Evolutionary conservation across 164 flowering plant species (phyloP), one percentile per base, ranked within the genome.

Genomic region (Chloranthus sessilifolius): DNA sequence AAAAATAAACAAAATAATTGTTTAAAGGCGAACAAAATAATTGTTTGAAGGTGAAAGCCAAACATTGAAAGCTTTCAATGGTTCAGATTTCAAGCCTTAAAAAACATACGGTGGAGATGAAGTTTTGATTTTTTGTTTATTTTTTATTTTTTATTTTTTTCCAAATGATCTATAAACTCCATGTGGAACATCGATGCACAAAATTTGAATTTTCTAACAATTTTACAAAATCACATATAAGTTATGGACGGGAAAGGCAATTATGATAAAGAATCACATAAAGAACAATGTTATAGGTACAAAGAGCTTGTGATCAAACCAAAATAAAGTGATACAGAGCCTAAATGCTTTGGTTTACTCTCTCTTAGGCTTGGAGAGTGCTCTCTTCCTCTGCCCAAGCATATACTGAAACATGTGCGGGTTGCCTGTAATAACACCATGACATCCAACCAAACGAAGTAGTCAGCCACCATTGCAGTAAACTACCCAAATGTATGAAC

Each of bases 371-470:
- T 80, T 83, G 14, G 85, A 59, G 37, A 85, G 82, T 22, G 87
- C 85, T 63, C 59, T 78, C 68, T 79, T 82, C 63, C 95, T 70
- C 69, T 85, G 95, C 20, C 74, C 71, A 25, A 83, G 76, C 95
- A 82, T 85, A 30, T 85, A 80, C 1, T 31, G 25, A 39, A 80
- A 85, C 83, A 85, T 53, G 66, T 82, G 87, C 43, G 90, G 95
- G 39, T 79, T 75, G 5, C 95, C 90, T 83, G 84, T 61, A 66
- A 38, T n/a, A 22, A 16, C 3, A 31, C n/a, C 27, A 58, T 5
- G 27, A 19, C 35, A 43, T 23, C 21, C 43, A 27, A 46, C 11
- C 3, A 45, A 40, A n/a, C 2, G 53, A 55, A 14, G 24, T 10
- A 35, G 7, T 22, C 22, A 48, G 52, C 30, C 22, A 52, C 20